A percentile compares a stretch with the other conserved stretches of the same genome.
These are phyloP conservation scores for Vigna hirtella DNA, from an alignment of 306 rosid genomes.

Conservation along the genomic window DNA sequence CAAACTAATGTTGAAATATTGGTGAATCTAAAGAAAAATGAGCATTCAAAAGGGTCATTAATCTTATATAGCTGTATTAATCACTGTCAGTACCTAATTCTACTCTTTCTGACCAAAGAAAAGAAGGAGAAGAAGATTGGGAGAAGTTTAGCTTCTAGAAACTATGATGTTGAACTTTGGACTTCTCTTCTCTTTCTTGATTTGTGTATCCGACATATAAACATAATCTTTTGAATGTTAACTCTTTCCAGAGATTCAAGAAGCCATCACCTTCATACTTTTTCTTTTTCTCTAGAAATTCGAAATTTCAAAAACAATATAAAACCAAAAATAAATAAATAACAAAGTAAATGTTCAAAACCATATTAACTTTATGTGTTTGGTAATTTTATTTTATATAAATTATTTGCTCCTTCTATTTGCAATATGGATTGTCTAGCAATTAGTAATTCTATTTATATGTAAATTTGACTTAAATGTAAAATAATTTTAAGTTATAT, in stretches of 20 bases:
- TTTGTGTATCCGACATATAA: not conserved
- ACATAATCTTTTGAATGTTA: not conserved
- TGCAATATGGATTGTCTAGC: too few species aligned
- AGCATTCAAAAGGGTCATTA: constrained; percentile 27
- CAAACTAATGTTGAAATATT: not conserved
- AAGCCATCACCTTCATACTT: not conserved
- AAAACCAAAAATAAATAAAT: too few species aligned
- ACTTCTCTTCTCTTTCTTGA: constrained; percentile 31
- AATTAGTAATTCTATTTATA: too few species aligned
- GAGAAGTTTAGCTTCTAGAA: constrained; percentile 38
- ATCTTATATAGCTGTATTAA: constrained; percentile 3
- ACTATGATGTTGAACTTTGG: constrained; percentile 8
- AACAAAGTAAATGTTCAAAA: too few species aligned
- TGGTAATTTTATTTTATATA: too few species aligned
- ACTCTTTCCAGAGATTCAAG: not conserved
- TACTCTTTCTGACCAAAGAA: constrained; percentile 11
- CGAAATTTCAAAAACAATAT: too few species aligned
- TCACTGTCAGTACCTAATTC: constrained; percentile 19
- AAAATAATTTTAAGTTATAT: too few species aligned
- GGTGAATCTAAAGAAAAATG: not conserved
- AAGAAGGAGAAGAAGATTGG: not conserved
- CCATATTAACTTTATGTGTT: too few species aligned
- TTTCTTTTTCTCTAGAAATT: not conserved
- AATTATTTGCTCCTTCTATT: too few species aligned
- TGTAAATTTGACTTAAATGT: too few species aligned